Percentiles rank a stretch among this genome's conserved stretches.
Conservation (phyloP, 768 basidiomycete genomes). For the Mycena leptocephala region DNA sequence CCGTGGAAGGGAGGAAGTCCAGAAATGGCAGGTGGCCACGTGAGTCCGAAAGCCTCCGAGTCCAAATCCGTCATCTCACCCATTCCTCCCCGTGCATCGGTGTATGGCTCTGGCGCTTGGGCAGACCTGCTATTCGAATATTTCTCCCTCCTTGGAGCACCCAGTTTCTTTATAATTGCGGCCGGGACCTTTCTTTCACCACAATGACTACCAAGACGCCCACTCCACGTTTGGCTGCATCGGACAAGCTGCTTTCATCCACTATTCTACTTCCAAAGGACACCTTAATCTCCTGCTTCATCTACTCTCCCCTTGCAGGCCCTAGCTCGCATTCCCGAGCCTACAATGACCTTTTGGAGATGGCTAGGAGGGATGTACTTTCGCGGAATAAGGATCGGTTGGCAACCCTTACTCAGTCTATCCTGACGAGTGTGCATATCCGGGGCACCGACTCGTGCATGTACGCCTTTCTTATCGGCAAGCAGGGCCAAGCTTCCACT, state of each 20-base stretch:
- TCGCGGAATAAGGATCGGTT: constrained; percentile 49
- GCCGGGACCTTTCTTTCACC: background rate
- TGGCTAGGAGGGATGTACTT: constrained; percentile 67
- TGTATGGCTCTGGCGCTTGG: constrained; percentile 24
- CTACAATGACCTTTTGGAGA: constrained; percentile 65
- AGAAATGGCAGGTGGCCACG: background rate
- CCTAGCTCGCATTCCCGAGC: constrained; percentile 37
- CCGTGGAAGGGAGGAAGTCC: background rate
- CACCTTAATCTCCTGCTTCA: constrained; percentile 29
- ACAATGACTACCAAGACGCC: constrained; percentile 34
- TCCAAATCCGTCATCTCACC: constrained; percentile 19
- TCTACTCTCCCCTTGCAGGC: constrained; percentile 33
- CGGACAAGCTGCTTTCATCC: constrained; percentile 37
- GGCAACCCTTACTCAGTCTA: constrained; percentile 61
- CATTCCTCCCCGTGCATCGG: background rate
- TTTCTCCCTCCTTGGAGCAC: background rate
- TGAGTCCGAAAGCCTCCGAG: background rate
- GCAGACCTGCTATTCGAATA: constrained; percentile 1
- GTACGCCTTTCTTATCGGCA: constrained; percentile 71
- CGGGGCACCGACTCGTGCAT: constrained; percentile 61
- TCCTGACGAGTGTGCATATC: constrained; percentile 68
- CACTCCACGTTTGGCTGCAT: constrained; percentile 23
- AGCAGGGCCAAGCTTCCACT: constrained; percentile 46
- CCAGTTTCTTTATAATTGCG: background rate
- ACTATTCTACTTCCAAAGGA: constrained; percentile 33